Conservation (phyloP, 140 eudicot genomes). For the Oenanthe javanica region DNA sequence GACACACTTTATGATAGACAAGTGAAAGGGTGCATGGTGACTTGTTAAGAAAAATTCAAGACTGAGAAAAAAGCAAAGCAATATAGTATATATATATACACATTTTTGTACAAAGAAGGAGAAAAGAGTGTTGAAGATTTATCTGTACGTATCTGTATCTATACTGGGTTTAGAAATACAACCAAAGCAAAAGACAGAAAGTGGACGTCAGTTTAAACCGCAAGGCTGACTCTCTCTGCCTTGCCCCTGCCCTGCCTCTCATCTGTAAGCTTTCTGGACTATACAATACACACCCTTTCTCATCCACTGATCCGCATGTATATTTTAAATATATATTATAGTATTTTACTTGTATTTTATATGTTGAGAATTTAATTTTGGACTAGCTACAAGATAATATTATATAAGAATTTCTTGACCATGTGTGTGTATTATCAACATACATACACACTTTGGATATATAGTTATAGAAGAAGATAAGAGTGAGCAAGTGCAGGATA, state of each 20-base stretch:
- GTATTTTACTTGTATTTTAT: neutral
- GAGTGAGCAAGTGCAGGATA: too few species aligned
- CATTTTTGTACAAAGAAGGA: neutral
- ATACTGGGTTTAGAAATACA: slow-evolving; percentile 17
- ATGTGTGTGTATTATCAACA: neutral
- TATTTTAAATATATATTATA: too few species aligned
- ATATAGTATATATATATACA: neutral
- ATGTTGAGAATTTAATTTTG: neutral
- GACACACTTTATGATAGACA: slow-evolving; percentile 7
- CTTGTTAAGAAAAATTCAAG: neutral
- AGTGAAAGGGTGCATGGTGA: slow-evolving; percentile 27
- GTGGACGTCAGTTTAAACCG: slow-evolving; percentile 27
- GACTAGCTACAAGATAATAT: neutral
- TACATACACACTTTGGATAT: neutral
- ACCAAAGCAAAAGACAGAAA: slow-evolving; percentile 48
- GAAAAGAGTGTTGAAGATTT: slow-evolving; percentile 5
- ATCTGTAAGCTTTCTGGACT: neutral
- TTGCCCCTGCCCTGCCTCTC: too few species aligned
- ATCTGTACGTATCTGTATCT: neutral
- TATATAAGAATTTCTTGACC: neutral
- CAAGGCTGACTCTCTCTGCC: slow-evolving; percentile 4
- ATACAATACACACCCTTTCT: slow-evolving; percentile 24
- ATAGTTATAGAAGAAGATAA: slow-evolving; percentile 7
- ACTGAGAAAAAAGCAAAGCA: neutral
- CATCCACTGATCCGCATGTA: slow-evolving; percentile 35